Evolutionary conservation across 2,329 filamentous ascomycete species (phyloP).

Genomic region (Alternaria angustiovoidea): DNA sequence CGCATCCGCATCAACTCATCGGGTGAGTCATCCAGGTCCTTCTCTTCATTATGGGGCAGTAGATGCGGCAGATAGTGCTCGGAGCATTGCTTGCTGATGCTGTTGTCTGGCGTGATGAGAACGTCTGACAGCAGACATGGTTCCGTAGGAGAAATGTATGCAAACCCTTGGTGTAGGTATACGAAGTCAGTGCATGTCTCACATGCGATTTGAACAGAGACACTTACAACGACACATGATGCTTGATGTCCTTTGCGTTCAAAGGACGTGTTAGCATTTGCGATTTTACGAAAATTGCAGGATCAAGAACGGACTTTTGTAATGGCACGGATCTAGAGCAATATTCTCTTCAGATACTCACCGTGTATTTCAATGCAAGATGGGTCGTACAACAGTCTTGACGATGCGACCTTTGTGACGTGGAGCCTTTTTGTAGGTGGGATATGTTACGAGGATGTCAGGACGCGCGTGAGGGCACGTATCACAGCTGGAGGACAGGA

Average conservation of each 20-base stretch:
- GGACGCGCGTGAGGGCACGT: slow-evolving; percentile 4
- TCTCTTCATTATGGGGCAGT: slow-evolving; percentile 55
- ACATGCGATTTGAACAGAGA: no score
- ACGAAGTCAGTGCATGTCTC: no score
- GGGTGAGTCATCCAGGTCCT: slow-evolving; percentile 51
- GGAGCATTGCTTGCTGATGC: slow-evolving; percentile 47
- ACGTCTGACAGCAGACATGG: slow-evolving; percentile 64
- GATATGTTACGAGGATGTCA: neutral
- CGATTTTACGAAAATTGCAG: accelerated
- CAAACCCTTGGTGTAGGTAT: slow-evolving; percentile 50
- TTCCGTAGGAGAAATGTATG: slow-evolving; percentile 62
- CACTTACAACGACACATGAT: slow-evolving; percentile 57
- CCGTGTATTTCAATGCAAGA: neutral
- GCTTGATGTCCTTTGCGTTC: neutral
- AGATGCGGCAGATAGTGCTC: slow-evolving; percentile 65
- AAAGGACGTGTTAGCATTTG: neutral
- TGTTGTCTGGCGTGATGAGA: slow-evolving; percentile 56
- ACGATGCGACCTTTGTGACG: slow-evolving; percentile 5
- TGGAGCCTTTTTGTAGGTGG: slow-evolving; percentile 9
- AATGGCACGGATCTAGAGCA: neutral
- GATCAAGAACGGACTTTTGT: neutral
- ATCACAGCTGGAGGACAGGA: neutral
- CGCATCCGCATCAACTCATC: slow-evolving; percentile 58
- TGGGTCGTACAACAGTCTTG: slow-evolving; percentile 3
- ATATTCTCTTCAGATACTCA: neutral